Conservation (phyloP, 768 basidiomycete species). For the Porpolomopsis calyptriformis region DNA sequence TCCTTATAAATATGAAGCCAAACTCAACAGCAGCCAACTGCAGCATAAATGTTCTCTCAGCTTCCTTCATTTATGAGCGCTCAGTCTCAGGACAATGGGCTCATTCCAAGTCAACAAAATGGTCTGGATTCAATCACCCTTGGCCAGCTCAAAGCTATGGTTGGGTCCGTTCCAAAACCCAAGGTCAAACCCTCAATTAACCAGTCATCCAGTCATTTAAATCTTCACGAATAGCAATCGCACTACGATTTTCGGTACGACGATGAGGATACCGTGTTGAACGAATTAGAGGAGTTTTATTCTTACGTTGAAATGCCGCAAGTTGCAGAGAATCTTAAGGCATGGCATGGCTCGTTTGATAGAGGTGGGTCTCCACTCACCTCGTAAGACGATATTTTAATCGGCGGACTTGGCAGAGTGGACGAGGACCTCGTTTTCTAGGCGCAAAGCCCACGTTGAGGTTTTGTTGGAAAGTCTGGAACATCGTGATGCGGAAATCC, state of each 20-base stretch:
- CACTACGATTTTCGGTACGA: slow-evolving; percentile 90
- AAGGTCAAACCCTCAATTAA: slow-evolving; percentile 33
- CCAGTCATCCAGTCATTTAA: slow-evolving; percentile 9
- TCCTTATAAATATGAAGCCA: too few species aligned
- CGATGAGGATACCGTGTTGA: slow-evolving; percentile 91
- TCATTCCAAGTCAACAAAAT: slow-evolving; percentile 23
- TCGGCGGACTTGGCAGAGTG: slow-evolving; percentile 43
- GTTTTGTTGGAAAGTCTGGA: slow-evolving; percentile 79
- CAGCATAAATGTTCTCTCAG: slow-evolving; percentile 14
- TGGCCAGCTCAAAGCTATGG: slow-evolving; percentile 70
- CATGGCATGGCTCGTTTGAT: slow-evolving; percentile 77
- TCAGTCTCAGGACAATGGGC: slow-evolving; percentile 19
- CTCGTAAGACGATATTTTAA: not conserved
- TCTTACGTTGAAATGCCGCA: slow-evolving; percentile 93
- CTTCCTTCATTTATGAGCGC: slow-evolving; percentile 21
- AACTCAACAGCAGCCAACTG: not conserved
- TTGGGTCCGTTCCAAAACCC: slow-evolving; percentile 57
- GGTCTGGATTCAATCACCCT: slow-evolving; percentile 67
- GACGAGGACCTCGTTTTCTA: slow-evolving; percentile 53
- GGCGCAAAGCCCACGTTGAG: slow-evolving; percentile 67
- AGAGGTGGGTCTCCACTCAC: slow-evolving; percentile 42
- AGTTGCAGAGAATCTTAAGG: slow-evolving; percentile 75
- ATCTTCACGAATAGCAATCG: slow-evolving; percentile 49
- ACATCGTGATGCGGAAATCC: slow-evolving; percentile 71
- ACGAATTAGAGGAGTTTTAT: slow-evolving; percentile 97